Base-by-base conservation (phyloP, 2,329 filamentous ascomycete species). In the Neopestalotiopsis clavispora region DNA sequence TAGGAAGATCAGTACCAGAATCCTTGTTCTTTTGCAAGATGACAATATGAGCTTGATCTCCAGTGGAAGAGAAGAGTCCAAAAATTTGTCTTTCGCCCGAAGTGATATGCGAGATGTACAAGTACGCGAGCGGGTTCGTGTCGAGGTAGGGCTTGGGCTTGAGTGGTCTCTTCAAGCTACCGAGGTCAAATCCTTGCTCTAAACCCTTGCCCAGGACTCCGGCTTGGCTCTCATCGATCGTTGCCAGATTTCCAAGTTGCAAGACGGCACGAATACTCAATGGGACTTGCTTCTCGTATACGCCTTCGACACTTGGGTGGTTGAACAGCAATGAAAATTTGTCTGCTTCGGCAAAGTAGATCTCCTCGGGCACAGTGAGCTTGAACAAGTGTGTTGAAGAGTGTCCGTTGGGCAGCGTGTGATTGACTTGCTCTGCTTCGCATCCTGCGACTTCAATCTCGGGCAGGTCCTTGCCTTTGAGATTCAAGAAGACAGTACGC, bases 321-420 rank as follows among this genome's bases (percentile, higher is more conserved):
- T 95, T 94, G 83, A 98, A 95, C 1, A 98, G 84, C 34, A 91
- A 82, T 1, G 91, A 90, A 70, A 98, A 91, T 77, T 94, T 97
- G 71, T 94, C 92, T 0, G 91, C 86, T 78, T 98, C 94, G 59
- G 91, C 89, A 70, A 97, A 90, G 80, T 97, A 99, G 0, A 93
- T 87, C 68, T 96, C 91, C 79, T 99, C 96, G 0, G 93, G 87
- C 80, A 99, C 93, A 0, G 92, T 95, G 49, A 99, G 86, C 82
- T 95, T 97, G 87, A 98, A 98, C 4, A 99, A 86, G 82, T 99
- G 94, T 4, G 94, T 92, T 0, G 95, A 98, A 3, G 94, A 91
- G 79, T 98, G 96, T 0, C 96, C 96, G 75, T 99, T 99, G 0
- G 96, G 96, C 7, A 99, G 84, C 3, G 94, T 97, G 79, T 97